Evolutionary conservation across 345 rosid genomes (phyloP), one percentile per base, ranked within the genome.

Genomic region (Bruguiera gymnorhiza): DNA sequence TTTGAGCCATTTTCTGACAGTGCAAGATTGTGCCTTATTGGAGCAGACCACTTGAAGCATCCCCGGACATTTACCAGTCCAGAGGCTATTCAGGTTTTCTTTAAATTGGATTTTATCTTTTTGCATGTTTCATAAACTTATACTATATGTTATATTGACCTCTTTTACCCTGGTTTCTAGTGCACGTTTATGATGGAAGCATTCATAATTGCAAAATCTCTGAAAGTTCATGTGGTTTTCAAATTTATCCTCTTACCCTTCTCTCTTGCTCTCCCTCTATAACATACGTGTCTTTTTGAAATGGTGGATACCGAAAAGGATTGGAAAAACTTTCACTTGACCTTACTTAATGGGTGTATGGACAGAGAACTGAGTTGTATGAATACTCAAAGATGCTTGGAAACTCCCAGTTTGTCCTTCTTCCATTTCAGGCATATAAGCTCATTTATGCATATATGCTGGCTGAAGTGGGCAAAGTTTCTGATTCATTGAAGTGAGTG

Each of bases 381-480:
- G 99, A 96, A 82, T 96, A 96, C 74, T 86, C 99, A 6, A 96
- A 89, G 87, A 84, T 88, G 76, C 87, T 89, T 52, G 99, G 99
- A 65, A 96, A 96, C 83, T 83, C 99, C 82, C 99, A 96, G 85
- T 92, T 80, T 76, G 80, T 81, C 68, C 75, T 96, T 78, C 85
- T 80, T 61, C 91, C 94, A 8, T 90, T 96, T 89, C 99, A 92
- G 81, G 97, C 98, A 24, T 96, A 96, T 73, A 96, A 96, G 80
- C 75, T 96, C 74, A 63, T 96, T 63, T 96, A 96, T 83, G 99
- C 99, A 30, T 76, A 87, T 83, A 96, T 96, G 99, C 85, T 96
- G 68, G 93, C 92, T 71, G 99, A 96, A 87, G 89, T 92, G 53
- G 99, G 99, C 69, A 96, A 80, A 82, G 83, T 92, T 78, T 83